Evolutionary conservation across 108 stramenopile genomes (phyloP).

Genomic region (Licmophora abbreviata): DNA sequence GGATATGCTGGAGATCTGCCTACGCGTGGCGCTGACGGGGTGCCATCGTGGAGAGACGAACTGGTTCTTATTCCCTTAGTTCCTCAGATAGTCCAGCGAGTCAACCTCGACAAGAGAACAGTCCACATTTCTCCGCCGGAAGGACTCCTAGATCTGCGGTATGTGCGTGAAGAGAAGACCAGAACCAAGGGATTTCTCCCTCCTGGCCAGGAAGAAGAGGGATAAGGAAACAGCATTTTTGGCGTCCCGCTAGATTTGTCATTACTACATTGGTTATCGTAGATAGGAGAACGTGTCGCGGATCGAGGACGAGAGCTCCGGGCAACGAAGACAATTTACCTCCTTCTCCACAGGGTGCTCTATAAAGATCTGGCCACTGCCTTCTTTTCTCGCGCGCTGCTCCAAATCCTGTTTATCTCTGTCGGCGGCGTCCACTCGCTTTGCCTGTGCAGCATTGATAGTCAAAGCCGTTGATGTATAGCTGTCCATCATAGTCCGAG

Average conservation of each 20-base stretch:
- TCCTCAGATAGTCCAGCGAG: conserved; percentile 55
- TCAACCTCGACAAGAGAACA: conserved; percentile 39
- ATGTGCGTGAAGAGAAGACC: conserved; percentile 63
- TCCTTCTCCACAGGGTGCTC: conserved; percentile 47
- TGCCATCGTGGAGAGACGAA: conserved; percentile 33
- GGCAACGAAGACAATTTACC: conserved; percentile 37
- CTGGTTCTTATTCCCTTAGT: conserved; percentile 76
- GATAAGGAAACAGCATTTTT: neutral
- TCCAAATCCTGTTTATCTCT: conserved; percentile 13
- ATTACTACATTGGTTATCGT: too few relatives aligned
- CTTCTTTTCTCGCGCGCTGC: conserved; percentile 21
- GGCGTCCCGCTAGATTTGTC: too few relatives aligned
- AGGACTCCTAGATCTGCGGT: conserved; percentile 72
- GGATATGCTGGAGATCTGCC: conserved; percentile 62
- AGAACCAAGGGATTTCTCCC: conserved; percentile 65
- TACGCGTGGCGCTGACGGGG: conserved; percentile 19
- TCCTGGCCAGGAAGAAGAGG: conserved; percentile 13
- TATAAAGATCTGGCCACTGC: conserved; percentile 23
- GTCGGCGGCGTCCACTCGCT: neutral
- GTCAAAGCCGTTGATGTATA: too few relatives aligned
- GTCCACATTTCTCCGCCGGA: conserved; percentile 57
- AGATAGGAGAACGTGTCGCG: conserved; percentile 13
- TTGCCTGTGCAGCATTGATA: conserved; percentile 17
- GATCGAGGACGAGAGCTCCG: conserved; percentile 17
- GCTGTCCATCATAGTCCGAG: conserved; percentile 31